A percentile compares a stretch with the other conserved stretches of the same genome.
phyloP scores from a whole-genome alignment of 306 rosid species.

The Cercis canadensis region DNA sequence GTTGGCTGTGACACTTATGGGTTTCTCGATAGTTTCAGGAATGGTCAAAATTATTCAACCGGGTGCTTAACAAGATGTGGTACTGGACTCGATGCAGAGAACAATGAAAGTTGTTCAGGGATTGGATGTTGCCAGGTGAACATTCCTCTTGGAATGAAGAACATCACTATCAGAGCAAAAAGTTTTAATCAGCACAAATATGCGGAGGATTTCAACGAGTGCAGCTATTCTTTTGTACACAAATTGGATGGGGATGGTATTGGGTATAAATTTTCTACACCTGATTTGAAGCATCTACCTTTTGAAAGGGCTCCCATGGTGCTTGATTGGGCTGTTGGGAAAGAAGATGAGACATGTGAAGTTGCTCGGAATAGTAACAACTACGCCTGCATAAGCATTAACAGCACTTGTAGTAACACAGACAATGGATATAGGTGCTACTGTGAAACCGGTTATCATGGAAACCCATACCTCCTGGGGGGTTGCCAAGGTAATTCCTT shows the following conservation, averaged over 20 bases:
- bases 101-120: slow-evolving; percentile 6
- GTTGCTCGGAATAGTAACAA: background rate
- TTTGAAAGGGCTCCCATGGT: background rate
- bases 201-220: background rate
- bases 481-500: slow-evolving; percentile 31
- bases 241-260: background rate
- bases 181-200: too few species aligned
- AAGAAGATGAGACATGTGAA: slow-evolving; percentile 9
- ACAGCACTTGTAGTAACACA: too few species aligned
- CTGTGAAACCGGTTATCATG: slow-evolving; percentile 31
- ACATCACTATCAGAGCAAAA: too few species aligned
- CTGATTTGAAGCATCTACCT: background rate
- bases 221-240: slow-evolving; percentile 36
- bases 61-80: slow-evolving; percentile 29
- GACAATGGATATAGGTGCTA: slow-evolving; percentile 32
- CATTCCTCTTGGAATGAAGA: slow-evolving; percentile 4
- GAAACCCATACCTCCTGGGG: slow-evolving; percentile 31
- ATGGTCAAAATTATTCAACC: background rate
- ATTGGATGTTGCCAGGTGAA: slow-evolving; percentile 35
- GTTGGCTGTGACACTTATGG: slow-evolving; percentile 30
- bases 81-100: background rate
- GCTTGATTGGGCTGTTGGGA: slow-evolving; percentile 48
- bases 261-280: slow-evolving; percentile 4
- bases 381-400: too few species aligned
- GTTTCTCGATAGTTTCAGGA: background rate